These are phyloP conservation scores for Aristolochia californica DNA, from an alignment of 164 flowering plant species.

Conservation along the genomic window DNA sequence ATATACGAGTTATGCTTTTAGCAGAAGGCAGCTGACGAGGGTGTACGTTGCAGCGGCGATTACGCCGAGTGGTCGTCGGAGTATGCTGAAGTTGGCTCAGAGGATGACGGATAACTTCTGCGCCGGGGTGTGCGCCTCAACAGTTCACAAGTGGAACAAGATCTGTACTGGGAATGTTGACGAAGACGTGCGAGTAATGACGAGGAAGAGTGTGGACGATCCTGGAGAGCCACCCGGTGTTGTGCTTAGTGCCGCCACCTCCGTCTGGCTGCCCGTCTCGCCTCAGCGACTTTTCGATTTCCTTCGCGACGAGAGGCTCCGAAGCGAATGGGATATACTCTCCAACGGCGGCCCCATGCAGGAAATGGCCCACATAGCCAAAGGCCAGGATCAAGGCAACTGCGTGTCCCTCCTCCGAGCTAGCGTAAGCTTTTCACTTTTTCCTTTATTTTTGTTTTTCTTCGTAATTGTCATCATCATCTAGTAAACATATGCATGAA, in stretches of 20 bases:
- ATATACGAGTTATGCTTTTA: too few relatives aligned
- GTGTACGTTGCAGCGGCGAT: slow-evolving; percentile 55
- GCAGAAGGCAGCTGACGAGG: too few relatives aligned
- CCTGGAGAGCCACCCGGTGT: slow-evolving; percentile 97
- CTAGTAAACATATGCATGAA: too few relatives aligned
- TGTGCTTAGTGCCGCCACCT: slow-evolving; percentile 88
- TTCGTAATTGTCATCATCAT: too few relatives aligned
- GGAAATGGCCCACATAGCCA: slow-evolving; percentile 92
- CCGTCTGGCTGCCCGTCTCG: slow-evolving; percentile 89
- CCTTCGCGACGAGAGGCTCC: slow-evolving; percentile 70
- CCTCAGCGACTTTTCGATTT: slow-evolving; percentile 82
- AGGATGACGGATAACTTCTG: slow-evolving; percentile 91
- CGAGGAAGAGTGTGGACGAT: slow-evolving; percentile 82
- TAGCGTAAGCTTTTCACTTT: slow-evolving; percentile 32
- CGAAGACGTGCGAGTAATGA: slow-evolving; percentile 85
- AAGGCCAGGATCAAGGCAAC: slow-evolving; percentile 94
- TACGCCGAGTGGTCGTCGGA: slow-evolving; percentile 63
- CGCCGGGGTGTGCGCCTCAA: slow-evolving; percentile 85
- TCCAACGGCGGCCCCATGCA: slow-evolving; percentile 99
- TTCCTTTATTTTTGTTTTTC: not conserved
- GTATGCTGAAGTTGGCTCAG: slow-evolving; percentile 97
- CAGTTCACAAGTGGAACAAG: slow-evolving; percentile 91
- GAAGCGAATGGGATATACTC: slow-evolving; percentile 95
- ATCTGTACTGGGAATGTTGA: slow-evolving; percentile 57
- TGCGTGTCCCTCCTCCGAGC: slow-evolving; percentile 91